Evolutionary conservation across 1,284 basidiomycete species (phyloP).

Genomic region (Jaminaea rosea): DNA sequence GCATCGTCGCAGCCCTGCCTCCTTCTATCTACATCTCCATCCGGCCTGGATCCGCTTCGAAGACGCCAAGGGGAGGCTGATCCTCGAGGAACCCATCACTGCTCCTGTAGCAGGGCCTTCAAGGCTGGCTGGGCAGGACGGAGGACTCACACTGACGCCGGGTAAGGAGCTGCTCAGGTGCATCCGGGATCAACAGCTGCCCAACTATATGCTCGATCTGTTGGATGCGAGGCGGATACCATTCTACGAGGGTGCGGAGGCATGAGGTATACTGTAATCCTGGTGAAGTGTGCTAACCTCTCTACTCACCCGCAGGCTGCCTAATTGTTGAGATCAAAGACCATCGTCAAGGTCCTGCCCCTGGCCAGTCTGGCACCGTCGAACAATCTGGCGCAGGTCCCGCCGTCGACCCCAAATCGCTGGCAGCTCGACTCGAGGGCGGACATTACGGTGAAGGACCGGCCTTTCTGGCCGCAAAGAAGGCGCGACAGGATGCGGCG

Average conservation of each 20-base stretch:
- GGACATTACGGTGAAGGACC: not conserved
- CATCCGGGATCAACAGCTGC: slow-evolving; percentile 37
- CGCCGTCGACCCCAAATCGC: not conserved
- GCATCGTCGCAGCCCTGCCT: slow-evolving; percentile 33
- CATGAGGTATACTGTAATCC: not conserved
- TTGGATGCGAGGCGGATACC: slow-evolving; percentile 29
- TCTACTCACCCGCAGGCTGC: slow-evolving; percentile 14
- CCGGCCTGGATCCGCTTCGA: slow-evolving; percentile 40
- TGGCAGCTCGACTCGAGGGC: not conserved
- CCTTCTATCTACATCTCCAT: slow-evolving; percentile 38
- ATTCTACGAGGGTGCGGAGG: slow-evolving; percentile 39
- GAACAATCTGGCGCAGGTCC: not conserved
- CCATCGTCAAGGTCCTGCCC: slow-evolving; percentile 15
- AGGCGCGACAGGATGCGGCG: not conserved
- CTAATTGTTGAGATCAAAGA: slow-evolving; percentile 43
- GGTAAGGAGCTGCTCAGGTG: slow-evolving; percentile 27
- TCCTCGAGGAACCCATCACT: not conserved
- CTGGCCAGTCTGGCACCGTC: not conserved
- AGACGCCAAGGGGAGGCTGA: slow-evolving; percentile 1
- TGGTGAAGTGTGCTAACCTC: not conserved
- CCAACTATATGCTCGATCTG: slow-evolving; percentile 37
- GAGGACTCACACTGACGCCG: not conserved
- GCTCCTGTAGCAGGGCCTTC: not conserved
- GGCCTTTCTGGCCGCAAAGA: not conserved
- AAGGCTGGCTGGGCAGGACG: not conserved